Base-by-base conservation (phyloP, 129 eudicot genomes). In the Pittosporum tobira region DNA sequence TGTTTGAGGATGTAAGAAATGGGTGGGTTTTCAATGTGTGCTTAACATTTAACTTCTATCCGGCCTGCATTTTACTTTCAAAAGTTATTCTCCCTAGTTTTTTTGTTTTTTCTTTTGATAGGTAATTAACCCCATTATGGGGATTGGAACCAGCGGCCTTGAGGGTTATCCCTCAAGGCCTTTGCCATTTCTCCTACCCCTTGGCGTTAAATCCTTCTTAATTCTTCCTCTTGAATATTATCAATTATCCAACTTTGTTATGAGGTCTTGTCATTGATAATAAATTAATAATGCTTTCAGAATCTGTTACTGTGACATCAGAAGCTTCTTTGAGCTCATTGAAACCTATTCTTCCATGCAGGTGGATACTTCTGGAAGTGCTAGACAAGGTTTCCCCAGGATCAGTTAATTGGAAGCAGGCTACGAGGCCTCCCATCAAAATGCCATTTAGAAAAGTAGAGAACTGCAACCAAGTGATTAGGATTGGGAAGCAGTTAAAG, bases 401-500 rank as follows among this genome's bases (percentile, higher is more conserved):
- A 69, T 86, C 88, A 2, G 98, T 91, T 48, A 86, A 75, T 53
- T 86, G 95, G 95, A 91, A 86, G 66, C 95, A 86, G 36, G 94
- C 98, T 26, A 75, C 90, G 19, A 91, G 81, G 57, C 98, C 98
- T 73, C 98, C 98, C 2, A 91, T 91, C 19, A 91, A 83, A 76
- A 91, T 91, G 98, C 98, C 98, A 1, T 91, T 91, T 46, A 83
- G 98, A 44, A 91, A 91, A 83, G 98, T 91, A n/a, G 98, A 91
- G 81, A 91, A 91, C 53, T 86, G 96, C 88, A 91, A 91, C 66
- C 98, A 91, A 77, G 98, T 86, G 57, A 76, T 91, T 52, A 77
- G 62, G 76, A 86, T 91, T 0, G 98, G 96, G 70, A 91, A 77
- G 85, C 78, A 78, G 61, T 71, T 91, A 70, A 91, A 77, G 66